These are phyloP conservation scores for Xenosphaeropsis pyriputrescens DNA, from an alignment of 2,329 filamentous ascomycete genomes.

Conservation along the genomic window DNA sequence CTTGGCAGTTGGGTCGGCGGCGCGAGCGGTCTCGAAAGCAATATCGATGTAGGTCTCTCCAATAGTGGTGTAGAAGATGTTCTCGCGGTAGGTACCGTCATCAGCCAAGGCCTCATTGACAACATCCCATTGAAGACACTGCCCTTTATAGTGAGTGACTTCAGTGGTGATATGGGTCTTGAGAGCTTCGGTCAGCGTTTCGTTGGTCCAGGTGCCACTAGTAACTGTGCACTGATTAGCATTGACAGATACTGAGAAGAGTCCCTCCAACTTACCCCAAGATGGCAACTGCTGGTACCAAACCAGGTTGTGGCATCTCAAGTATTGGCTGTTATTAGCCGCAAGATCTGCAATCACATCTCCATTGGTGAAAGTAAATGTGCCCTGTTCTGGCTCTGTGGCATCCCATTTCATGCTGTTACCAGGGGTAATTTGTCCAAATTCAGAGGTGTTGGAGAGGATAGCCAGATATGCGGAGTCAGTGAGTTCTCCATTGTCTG, in stretches of 20 bases:
- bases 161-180: constrained; percentile 46
- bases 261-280: constrained; percentile 21
- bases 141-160: constrained; percentile 41
- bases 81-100: constrained; percentile 34
- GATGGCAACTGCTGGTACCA: constrained; percentile 36
- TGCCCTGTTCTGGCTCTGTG: constrained; percentile 38
- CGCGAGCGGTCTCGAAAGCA: constrained; percentile 39
- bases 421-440: constrained; percentile 49
- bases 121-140: constrained; percentile 52
- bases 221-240: constrained; percentile 19
- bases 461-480: constrained; percentile 35
- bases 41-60: constrained; percentile 40
- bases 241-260: not conserved
- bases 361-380: constrained; percentile 42
- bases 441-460: constrained; percentile 38
- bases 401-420: constrained; percentile 52
- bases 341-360: constrained; percentile 37
- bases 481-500: constrained; percentile 36
- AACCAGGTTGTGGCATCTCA: constrained; percentile 46
- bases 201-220: constrained; percentile 36
- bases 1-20: constrained; percentile 38
- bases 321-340: constrained; percentile 29
- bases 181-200: constrained; percentile 38
- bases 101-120: constrained; percentile 51
- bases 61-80: constrained; percentile 38